These are phyloP conservation scores for Alternaria tenuissima DNA, from an alignment of 2,329 filamentous ascomycete genomes.

Conservation along the genomic window DNA sequence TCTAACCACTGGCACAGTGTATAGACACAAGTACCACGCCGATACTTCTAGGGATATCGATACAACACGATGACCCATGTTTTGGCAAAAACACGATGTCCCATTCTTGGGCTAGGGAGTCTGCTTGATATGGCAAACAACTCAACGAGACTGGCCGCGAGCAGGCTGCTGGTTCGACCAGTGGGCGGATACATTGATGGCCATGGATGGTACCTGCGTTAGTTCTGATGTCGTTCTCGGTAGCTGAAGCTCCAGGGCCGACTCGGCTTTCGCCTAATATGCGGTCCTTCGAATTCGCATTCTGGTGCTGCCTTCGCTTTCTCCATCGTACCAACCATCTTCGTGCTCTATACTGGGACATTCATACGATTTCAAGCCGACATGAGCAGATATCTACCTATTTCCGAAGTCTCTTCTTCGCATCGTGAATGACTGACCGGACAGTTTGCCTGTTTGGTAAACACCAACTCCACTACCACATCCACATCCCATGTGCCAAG, in stretches of 20 bases:
- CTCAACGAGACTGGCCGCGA: background rate
- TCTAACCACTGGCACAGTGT: background rate
- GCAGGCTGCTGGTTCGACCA: background rate
- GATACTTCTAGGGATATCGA: background rate
- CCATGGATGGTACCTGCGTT: slow-evolving; percentile 10
- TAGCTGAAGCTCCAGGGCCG: background rate
- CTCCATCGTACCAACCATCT: background rate
- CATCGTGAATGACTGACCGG: background rate
- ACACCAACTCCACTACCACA: slow-evolving; percentile 10
- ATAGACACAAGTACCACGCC: background rate
- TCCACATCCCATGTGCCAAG: slow-evolving; percentile 12
- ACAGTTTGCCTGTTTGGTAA: slow-evolving; percentile 1
- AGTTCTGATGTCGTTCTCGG: background rate
- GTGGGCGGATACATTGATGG: background rate
- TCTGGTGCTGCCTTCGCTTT: background rate
- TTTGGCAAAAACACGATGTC: background rate
- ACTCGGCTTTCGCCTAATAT: background rate
- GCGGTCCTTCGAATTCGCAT: background rate
- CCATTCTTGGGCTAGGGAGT: background rate
- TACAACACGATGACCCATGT: background rate
- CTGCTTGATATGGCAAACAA: background rate
- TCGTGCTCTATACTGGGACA: background rate
- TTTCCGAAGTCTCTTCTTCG: background rate
- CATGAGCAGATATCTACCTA: background rate
- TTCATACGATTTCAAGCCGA: too few relatives aligned